Percentiles rank a stretch among this genome's conserved stretches.
Evolutionary conservation across 2,329 filamentous ascomycete species (phyloP).

Genomic region (Xylariaceae sp.): DNA sequence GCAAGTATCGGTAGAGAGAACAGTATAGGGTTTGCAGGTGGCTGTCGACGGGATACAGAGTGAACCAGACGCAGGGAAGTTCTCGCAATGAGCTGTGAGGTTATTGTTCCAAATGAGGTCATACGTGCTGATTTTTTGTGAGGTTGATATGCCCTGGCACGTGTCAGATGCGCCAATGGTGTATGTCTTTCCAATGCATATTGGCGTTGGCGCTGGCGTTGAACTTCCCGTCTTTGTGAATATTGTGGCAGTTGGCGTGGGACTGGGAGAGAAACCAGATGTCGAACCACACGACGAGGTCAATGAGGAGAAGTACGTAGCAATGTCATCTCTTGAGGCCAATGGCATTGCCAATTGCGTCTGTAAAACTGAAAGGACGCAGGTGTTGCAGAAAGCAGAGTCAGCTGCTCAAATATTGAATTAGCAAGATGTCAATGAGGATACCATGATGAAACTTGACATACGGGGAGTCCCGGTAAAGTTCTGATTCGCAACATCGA

Average conservation of each 20-base stretch:
- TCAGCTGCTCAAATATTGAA: background rate
- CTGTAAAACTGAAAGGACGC: slow-evolving; percentile 3
- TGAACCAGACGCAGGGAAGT: background rate
- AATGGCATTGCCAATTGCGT: slow-evolving; percentile 8
- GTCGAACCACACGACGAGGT: slow-evolving; percentile 6
- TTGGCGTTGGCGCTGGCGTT: background rate
- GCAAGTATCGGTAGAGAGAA: background rate
- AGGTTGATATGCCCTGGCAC: slow-evolving; percentile 8
- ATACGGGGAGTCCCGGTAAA: slow-evolving; percentile 5
- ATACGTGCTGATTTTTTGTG: slow-evolving; percentile 10
- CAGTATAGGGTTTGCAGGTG: background rate
- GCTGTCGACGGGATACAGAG: slow-evolving; percentile 3
- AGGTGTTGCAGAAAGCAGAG: slow-evolving; percentile 9
- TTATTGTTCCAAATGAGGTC: slow-evolving; percentile 13
- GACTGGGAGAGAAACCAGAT: background rate
- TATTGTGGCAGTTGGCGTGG: background rate
- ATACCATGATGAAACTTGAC: too few relatives aligned
- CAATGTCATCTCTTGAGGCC: background rate
- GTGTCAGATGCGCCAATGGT: slow-evolving; percentile 4
- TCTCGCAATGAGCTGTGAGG: background rate
- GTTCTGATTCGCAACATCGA: slow-evolving; percentile 1
- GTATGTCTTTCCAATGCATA: background rate
- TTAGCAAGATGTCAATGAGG: background rate
- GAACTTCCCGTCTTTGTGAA: slow-evolving; percentile 1
- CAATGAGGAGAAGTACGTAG: background rate